Base-by-base conservation (phyloP, 2,329 filamentous ascomycete species). In the Boeremia exigua region DNA sequence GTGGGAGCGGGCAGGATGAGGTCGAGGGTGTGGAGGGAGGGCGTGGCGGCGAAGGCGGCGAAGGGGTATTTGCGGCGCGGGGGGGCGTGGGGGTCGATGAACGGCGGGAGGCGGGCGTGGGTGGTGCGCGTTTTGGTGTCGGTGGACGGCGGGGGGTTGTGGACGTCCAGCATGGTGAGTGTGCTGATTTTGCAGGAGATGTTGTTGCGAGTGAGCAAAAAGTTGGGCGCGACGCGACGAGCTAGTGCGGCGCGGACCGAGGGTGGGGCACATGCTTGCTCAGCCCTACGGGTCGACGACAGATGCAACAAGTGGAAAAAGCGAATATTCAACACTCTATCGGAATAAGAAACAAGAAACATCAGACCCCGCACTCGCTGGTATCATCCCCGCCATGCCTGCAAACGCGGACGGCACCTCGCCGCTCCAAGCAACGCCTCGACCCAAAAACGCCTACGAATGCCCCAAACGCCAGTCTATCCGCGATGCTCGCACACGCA, bases 51-150 rank as follows among this genome's bases (percentile, higher is more conserved):
- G 59, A 96, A 83, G 0, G 86, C 81, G 0, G 85, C 82, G 81
- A 94, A 96, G 3, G 92, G 93, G 65, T 90, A 87, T 67, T 86
- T 88, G 70, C 89, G 93, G 6, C 79, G 80, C 0, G 72, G 70
- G 2, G 71, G 60, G 60, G 74, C 70, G 54, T 84, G 82, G 6
- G 86, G 82, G 72, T 96, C 86, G 39, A 94, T 79, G 76, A 91
- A 88, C 28, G 81, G 79, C 25, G 82, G 79, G 73, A 94, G 84
- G 11, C 81, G 80, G 36, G 86, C 86, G 67, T 90, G 85, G 0
- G 88, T 90, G 61, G 91, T 87, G 74, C 85, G 88, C 75, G 90
- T 93, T 82, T 89, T 95, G 50, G 85, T 79, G 34, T 75, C 67
- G 39, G 73, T 65, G 23, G 69, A 67, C 8, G 73, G 67, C 15